Evolutionary conservation across 2,329 filamentous ascomycete genomes (phyloP).

Genomic region (Plectosphaerella plurivora): DNA sequence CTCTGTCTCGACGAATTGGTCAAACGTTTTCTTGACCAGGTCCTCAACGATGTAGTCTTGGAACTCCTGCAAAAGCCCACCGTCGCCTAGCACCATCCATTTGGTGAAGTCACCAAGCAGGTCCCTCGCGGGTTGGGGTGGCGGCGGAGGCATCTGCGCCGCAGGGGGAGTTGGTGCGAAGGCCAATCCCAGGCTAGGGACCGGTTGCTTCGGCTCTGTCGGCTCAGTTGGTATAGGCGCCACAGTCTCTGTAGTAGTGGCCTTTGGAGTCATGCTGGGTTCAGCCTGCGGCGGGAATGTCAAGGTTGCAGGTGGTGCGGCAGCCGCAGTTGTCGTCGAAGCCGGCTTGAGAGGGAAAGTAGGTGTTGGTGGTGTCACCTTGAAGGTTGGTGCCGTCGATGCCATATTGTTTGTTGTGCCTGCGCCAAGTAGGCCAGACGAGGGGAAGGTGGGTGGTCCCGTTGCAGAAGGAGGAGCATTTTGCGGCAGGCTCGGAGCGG

Average conservation of each 20-base stretch:
- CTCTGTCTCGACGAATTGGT: constrained; percentile 33
- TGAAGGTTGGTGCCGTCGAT: constrained; percentile 6
- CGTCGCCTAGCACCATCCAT: constrained; percentile 52
- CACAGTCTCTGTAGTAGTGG: no score
- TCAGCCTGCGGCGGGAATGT: no score
- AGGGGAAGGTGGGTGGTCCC: no score
- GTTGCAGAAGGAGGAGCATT: no score
- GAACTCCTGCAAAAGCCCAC: constrained; percentile 48
- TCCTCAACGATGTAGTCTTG: constrained; percentile 39
- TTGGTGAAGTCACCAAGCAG: constrained; percentile 43
- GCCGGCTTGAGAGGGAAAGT: constrained; percentile 5
- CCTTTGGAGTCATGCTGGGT: no score
- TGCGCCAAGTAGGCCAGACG: no score
- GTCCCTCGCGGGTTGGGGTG: constrained; percentile 22
- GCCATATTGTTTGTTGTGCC: no score
- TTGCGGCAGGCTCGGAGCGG: no score
- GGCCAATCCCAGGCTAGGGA: no score
- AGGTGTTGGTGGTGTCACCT: constrained; percentile 10
- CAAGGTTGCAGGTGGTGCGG: neutral
- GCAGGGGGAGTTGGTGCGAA: neutral
- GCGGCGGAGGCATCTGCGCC: neutral
- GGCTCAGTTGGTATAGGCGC: neutral
- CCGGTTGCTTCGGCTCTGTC: no score
- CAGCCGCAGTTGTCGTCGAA: neutral
- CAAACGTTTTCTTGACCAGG: constrained; percentile 36